phyloP scores from a whole-genome alignment of 2,329 filamentous ascomycete genomes.

The Talaromyces amestolkiae region DNA sequence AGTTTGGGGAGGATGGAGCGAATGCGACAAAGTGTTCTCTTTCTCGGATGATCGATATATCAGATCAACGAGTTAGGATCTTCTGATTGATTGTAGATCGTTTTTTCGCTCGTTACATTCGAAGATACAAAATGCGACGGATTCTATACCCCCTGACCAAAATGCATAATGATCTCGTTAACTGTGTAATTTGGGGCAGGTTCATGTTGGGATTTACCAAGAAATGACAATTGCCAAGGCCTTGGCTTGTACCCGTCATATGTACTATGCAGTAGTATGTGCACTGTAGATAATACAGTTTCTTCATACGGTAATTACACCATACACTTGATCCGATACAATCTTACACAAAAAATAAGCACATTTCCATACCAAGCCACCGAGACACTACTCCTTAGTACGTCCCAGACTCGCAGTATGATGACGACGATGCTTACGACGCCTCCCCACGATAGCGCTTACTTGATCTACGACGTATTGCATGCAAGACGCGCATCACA shows the following conservation, averaged over 20 bases:
- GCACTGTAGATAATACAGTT: background rate
- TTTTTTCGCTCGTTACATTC: background rate
- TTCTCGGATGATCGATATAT: background rate
- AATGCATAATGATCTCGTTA: background rate
- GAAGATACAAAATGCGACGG: background rate
- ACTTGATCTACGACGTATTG: too few relatives aligned
- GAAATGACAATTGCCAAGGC: background rate
- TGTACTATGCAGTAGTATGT: background rate
- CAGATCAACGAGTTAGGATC: too few relatives aligned
- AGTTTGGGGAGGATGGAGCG: background rate
- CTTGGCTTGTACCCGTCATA: background rate
- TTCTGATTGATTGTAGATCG: background rate
- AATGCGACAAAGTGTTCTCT: background rate
- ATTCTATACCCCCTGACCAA: background rate
- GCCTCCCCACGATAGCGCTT: too few relatives aligned
- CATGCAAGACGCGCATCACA: background rate
- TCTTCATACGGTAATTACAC: background rate
- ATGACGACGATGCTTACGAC: background rate
- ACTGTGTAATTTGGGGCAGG: background rate
- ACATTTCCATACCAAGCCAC: background rate
- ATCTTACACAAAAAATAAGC: background rate
- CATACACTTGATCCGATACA: background rate
- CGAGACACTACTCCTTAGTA: background rate
- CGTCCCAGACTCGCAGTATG: background rate
- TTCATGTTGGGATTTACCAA: background rate